Percentiles rank a stretch among this genome's conserved stretches.
phyloP scores from a whole-genome alignment of 83 land plant genomes.

The Diphasiastrum complanatum region DNA sequence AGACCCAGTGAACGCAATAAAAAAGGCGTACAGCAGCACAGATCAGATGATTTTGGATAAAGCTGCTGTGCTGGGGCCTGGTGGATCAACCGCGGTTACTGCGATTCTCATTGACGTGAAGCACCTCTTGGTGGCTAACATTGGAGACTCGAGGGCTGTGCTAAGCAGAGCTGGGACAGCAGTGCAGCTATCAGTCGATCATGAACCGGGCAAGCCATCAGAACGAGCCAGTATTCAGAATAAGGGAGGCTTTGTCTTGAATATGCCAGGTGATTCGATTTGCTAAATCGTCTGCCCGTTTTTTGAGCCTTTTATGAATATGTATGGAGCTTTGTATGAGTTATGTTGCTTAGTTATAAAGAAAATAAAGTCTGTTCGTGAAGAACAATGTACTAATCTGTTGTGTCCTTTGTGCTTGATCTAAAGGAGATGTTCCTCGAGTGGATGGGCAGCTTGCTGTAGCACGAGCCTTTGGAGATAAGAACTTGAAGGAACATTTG shows the following conservation, averaged over 20 bases:
- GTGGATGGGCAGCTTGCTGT: slow-evolving; percentile 75
- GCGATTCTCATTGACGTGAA: slow-evolving; percentile 5
- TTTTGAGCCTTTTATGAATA: no score
- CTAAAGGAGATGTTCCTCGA: slow-evolving; percentile 74
- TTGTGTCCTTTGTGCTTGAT: background rate
- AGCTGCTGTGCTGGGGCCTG: background rate
- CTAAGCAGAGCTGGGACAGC: slow-evolving; percentile 10
- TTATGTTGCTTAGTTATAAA: no score
- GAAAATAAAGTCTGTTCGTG: no score
- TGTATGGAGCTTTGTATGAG: no score
- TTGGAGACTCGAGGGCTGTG: slow-evolving; percentile 11
- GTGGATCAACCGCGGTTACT: slow-evolving; percentile 12
- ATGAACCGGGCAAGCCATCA: slow-evolving; percentile 7
- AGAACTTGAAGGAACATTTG: slow-evolving; percentile 61
- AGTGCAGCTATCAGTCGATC: no score
- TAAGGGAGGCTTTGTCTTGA: no score
- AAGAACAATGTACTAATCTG: no score
- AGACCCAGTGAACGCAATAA: slow-evolving; percentile 1
- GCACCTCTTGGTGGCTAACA: slow-evolving; percentile 6
- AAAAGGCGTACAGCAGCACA: slow-evolving; percentile 2
- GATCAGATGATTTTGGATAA: slow-evolving; percentile 5
- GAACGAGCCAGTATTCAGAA: slow-evolving; percentile 5
- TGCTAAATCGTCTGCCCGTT: no score
- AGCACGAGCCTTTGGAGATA: slow-evolving; percentile 77
- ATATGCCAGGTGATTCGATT: background rate